These are phyloP conservation scores for Rhizophagus sp. DNA, from an alignment of 192 early-diverging fungal genomes.

Conservation along the genomic window DNA sequence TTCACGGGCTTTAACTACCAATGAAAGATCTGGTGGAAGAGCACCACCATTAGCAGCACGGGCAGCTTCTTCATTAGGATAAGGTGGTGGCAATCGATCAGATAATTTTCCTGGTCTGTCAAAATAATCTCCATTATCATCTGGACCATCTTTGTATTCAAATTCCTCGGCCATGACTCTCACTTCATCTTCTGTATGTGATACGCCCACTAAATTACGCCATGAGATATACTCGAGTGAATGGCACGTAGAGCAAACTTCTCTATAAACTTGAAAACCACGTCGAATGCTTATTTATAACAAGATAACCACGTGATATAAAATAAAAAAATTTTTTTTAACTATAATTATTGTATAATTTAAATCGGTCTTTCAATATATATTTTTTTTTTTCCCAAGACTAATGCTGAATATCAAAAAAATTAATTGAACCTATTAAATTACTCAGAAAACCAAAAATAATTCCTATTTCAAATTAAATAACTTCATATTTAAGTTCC, in stretches of 20 bases:
- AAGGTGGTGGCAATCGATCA: slow-evolving; percentile 87
- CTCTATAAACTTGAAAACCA: slow-evolving; percentile 98
- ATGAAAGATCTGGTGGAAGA: slow-evolving; percentile 91
- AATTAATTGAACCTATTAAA: too few species aligned
- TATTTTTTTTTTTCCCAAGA: too few species aligned
- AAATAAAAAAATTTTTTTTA: neutral
- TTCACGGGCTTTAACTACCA: slow-evolving; percentile 94
- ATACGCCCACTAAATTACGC: slow-evolving; percentile 95
- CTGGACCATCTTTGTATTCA: slow-evolving; percentile 90
- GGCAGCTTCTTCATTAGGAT: slow-evolving; percentile 96
- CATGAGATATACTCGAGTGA: slow-evolving; percentile 91
- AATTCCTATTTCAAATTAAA: neutral
- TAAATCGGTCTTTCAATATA: too few species aligned
- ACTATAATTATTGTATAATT: neutral
- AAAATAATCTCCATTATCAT: slow-evolving; percentile 92
- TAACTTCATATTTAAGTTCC: neutral
- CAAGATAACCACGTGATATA: neutral
- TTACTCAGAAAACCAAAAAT: too few species aligned
- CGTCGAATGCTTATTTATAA: slow-evolving; percentile 78
- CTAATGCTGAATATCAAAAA: too few species aligned
- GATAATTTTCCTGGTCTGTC: slow-evolving; percentile 91
- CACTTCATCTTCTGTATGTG: slow-evolving; percentile 89
- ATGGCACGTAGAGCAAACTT: slow-evolving; percentile 97
- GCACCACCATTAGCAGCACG: slow-evolving; percentile 96
- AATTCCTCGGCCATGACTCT: slow-evolving; percentile 92